Evolutionary conservation across 495 filamentous ascomycete genomes (phyloP), one percentile per base, ranked within the genome.

Genomic region (Viridothelium virens): DNA sequence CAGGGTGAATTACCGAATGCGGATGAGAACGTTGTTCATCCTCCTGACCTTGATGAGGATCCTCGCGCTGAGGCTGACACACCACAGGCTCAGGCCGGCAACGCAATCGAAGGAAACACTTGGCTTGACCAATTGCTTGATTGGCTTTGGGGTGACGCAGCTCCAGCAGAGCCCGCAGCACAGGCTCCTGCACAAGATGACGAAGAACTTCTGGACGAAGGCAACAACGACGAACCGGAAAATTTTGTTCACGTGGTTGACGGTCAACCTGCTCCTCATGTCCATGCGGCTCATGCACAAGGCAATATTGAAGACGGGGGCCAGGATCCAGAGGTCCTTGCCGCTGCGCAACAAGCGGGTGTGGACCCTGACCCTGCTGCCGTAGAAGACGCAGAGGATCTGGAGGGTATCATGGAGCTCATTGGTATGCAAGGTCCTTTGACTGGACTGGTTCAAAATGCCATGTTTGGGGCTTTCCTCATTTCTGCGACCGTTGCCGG

Each of bases 331-430:
- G 75, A 80, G 25, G 75, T 76, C 4, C 70, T 73, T 11, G 79
- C 74, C 38, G 79, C 75, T 5, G 78, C 78, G 37, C 78, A 75
- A 37, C 77, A 80, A 64, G 81, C 79, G 34, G 85, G 79, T 10
- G 56, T 83, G 38, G 85, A 89, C 71, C 87, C 89, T 18, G 80
- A 84, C 39, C 78, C 78, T 44, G 77, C 71, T 37, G 75, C 75
- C 7, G 68, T 77, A 41, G 94, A 97, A 63, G 92, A 96, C 69
- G 91, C 88, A 10, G 94, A 99, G 76, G 94, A 99, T 70, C 85
- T 99, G n/a, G 94, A 99, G 74, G 94, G 94, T 5, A 90, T 99
- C 61, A 83, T 97, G 80, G 94, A 99, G 73, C 83, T 99, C 11
- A 87, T 99, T 41, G 94, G 94, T 61, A 94, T 99, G 89, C 90